phyloP scores from a whole-genome alignment of 139 green algal species.

The Raphidocelis subcapitata region DNA sequence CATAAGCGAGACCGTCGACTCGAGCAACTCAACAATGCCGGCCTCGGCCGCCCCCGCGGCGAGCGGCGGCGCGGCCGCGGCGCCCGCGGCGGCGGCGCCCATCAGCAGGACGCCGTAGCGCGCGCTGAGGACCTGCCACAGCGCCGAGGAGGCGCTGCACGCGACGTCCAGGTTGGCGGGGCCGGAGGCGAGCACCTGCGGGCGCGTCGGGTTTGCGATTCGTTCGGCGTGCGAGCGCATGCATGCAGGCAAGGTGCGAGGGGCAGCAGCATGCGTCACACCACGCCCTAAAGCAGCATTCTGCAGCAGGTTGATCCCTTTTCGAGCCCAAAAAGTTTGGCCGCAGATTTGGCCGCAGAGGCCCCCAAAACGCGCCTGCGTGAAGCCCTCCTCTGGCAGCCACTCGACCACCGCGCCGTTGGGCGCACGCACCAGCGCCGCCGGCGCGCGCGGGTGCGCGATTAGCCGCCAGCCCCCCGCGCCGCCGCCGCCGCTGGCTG shows the following conservation, averaged over 20 bases:
- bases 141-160: not conserved
- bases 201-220: too few relatives aligned
- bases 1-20: conserved; percentile 17
- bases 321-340: too few relatives aligned
- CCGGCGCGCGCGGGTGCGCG: not conserved
- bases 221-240: too few relatives aligned
- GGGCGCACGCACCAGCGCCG: conserved; percentile 18
- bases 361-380: conserved; percentile 6
- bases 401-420: conserved; percentile 22
- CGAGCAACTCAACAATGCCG: not conserved
- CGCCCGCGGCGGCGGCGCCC: too few relatives aligned
- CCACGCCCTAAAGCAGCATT: too few relatives aligned
- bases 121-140: too few relatives aligned
- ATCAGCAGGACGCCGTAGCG: too few relatives aligned
- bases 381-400: not conserved
- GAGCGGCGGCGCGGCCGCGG: too few relatives aligned
- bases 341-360: too few relatives aligned
- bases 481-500: not conserved
- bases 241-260: too few relatives aligned
- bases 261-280: too few relatives aligned
- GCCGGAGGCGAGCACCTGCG: conserved; percentile 5
- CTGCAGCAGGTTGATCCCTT: too few relatives aligned
- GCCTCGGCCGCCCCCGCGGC: not conserved
- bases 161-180: not conserved
- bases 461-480: conserved; percentile 7